These are phyloP conservation scores for Eucalyptus marginata DNA, from an alignment of 345 rosid species.

Conservation along the genomic window DNA sequence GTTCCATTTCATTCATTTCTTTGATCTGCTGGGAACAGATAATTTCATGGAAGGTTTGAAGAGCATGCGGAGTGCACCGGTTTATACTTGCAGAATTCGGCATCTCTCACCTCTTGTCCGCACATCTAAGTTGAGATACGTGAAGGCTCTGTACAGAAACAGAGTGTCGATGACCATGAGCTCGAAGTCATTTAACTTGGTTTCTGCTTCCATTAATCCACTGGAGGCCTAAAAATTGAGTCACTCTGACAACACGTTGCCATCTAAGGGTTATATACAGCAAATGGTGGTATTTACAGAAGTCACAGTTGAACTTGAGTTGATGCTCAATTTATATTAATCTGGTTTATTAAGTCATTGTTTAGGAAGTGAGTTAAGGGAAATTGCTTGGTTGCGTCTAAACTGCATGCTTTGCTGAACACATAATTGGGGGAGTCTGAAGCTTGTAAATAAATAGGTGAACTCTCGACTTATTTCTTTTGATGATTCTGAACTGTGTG, in stretches of 20 bases:
- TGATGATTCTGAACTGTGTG: conserved; percentile 3
- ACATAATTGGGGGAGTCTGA: not conserved
- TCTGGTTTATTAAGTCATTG: not conserved
- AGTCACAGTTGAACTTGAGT: not conserved
- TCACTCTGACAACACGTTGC: conserved; percentile 24
- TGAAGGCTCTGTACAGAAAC: conserved; percentile 2
- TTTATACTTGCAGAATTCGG: conserved; percentile 12
- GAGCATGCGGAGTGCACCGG: conserved; percentile 19
- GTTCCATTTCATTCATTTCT: not conserved
- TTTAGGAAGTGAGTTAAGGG: not conserved
- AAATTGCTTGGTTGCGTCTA: not conserved
- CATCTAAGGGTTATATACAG: conserved; percentile 43
- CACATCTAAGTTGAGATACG: conserved; percentile 9
- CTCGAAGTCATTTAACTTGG: conserved; percentile 22
- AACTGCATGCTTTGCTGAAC: not conserved
- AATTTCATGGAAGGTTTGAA: conserved; percentile 52
- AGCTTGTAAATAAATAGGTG: not conserved
- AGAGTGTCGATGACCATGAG: conserved; percentile 17
- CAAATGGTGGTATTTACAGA: not conserved
- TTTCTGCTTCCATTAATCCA: conserved; percentile 41
- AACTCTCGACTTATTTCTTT: not conserved
- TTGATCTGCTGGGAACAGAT: conserved; percentile 8
- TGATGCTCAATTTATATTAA: not conserved
- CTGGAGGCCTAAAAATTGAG: conserved; percentile 24
- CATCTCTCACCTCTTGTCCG: conserved; percentile 8